Percentiles rank a stretch among this genome's conserved stretches.
These are phyloP conservation scores for Nicotiana tomentosiformis DNA, from an alignment of 257 asterid genomes.

Conservation along the genomic window DNA sequence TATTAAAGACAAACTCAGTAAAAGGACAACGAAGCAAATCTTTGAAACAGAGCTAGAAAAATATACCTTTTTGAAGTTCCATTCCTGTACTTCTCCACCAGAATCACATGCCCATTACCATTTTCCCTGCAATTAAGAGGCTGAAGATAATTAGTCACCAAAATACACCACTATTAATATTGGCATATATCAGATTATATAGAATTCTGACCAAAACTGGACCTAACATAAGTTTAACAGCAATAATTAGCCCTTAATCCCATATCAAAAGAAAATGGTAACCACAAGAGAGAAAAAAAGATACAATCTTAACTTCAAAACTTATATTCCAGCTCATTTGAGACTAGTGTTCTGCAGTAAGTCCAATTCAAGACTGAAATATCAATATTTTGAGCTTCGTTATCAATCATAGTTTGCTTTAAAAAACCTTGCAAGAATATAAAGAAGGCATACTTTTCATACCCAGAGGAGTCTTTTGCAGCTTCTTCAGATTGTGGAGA, in stretches of 20 bases:
- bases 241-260: not conserved
- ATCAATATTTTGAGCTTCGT: not conserved
- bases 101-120: conserved; percentile 31
- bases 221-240: conserved; percentile 20
- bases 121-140: conserved; percentile 32
- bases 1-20: not conserved
- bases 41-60: not conserved
- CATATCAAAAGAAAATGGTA: not conserved
- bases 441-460: not conserved
- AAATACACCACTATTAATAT: not conserved
- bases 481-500: conserved; percentile 5
- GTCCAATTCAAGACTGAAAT: not conserved
- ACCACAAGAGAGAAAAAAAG: not conserved
- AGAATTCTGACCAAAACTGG: not conserved
- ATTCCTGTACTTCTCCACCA: conserved; percentile 72
- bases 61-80: conserved; percentile 76
- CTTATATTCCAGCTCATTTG: not conserved
- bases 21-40: not conserved
- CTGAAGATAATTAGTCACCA: not conserved
- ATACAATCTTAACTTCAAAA: not conserved
- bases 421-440: not conserved
- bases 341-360: not conserved
- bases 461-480: not conserved
- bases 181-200: conserved; percentile 16
- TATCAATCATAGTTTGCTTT: not conserved